A percentile compares a stretch with the other conserved stretches of the same genome.
Evolutionary conservation across 1,139 yeast genomes (phyloP).

Genomic region (Candida sanyaensis): DNA sequence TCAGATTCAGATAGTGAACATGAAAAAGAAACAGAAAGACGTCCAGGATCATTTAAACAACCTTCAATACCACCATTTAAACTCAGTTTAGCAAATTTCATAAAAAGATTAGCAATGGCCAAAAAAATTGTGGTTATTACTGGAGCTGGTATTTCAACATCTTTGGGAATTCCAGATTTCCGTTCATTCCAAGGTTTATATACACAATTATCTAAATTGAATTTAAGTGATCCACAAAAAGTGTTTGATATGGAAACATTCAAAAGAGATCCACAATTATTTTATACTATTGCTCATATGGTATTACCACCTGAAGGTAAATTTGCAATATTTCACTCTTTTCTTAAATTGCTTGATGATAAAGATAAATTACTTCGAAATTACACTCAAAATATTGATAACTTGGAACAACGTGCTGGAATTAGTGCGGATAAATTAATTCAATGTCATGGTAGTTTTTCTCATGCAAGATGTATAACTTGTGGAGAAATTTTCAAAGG

Average conservation of each 20-base stretch:
- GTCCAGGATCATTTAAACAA: background rate
- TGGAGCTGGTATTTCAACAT: conserved; percentile 94
- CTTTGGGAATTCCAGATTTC: conserved; percentile 90
- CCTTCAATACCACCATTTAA: background rate
- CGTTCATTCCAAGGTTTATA: conserved; percentile 87
- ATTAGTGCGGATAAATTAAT: conserved; percentile 65
- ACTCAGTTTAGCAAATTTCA: conserved; percentile 8
- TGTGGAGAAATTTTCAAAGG: conserved; percentile 73
- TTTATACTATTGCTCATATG: conserved; percentile 83
- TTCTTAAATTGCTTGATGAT: conserved; percentile 72
- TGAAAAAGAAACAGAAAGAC: background rate
- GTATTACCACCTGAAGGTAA: conserved; percentile 74
- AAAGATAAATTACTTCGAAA: conserved; percentile 78
- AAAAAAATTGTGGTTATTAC: conserved; percentile 70
- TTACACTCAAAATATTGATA: conserved; percentile 92
- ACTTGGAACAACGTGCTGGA: conserved; percentile 82
- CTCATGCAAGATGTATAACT: conserved; percentile 80
- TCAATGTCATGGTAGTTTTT: conserved; percentile 96
- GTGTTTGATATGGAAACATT: conserved; percentile 80
- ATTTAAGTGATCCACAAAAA: conserved; percentile 86
- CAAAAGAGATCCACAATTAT: conserved; percentile 73
- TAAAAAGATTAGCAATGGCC: conserved; percentile 6
- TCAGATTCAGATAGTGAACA: background rate
- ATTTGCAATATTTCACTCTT: conserved; percentile 84
- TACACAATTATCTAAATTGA: conserved; percentile 63